Base-by-base conservation (phyloP, 2,329 filamentous ascomycete genomes). In the Fusarium sp. region DNA sequence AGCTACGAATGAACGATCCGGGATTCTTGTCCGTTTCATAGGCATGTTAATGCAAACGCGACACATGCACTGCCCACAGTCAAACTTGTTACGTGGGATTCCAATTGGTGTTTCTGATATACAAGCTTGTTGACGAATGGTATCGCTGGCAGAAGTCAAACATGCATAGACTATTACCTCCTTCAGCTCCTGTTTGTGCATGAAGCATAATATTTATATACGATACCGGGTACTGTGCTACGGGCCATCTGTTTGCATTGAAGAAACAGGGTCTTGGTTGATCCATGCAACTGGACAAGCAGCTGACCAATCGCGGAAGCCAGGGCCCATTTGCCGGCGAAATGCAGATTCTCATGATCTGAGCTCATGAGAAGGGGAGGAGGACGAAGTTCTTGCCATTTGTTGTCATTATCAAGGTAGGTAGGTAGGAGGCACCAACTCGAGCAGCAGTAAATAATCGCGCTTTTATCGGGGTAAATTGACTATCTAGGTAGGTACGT, bases 271-370 rank as follows among this genome's bases (percentile, higher is more conserved):
- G 18, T 56, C 41, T 32, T 27, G 22, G 14, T 27, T 32, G n/a
- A 60, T 53, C 53, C 61, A 58, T 59, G 49, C 37, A 20, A 51
- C 58, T 29, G 18, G 6, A 42, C 48, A 44, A n/a, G 22, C 53
- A 57, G 37, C 46, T 41, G 40, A 60, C 47, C 45, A 65, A 61
- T 52, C 40, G 40, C 52, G 46, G 65, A 32, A 54, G 49, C 18
- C 57, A 32, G 52, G 25, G 42, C 37, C 42, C 14, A 34, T 41
- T 29, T 61, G 37, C 61, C 61, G 48, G 53, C 41, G 59, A 65
- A 61, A 60, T 40, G 32, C 37, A 42, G 18, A 24, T 22, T 40
- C 32, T 37, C 48, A 52, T 52, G 20, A 51, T 18, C 49, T 58
- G 57, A 46, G 44, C 61, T 49, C 63, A 67, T 63, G 24, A 46